These are phyloP conservation scores for Rutstroemia sp. DNA, from an alignment of 2,329 filamentous ascomycete species.

Conservation along the genomic window DNA sequence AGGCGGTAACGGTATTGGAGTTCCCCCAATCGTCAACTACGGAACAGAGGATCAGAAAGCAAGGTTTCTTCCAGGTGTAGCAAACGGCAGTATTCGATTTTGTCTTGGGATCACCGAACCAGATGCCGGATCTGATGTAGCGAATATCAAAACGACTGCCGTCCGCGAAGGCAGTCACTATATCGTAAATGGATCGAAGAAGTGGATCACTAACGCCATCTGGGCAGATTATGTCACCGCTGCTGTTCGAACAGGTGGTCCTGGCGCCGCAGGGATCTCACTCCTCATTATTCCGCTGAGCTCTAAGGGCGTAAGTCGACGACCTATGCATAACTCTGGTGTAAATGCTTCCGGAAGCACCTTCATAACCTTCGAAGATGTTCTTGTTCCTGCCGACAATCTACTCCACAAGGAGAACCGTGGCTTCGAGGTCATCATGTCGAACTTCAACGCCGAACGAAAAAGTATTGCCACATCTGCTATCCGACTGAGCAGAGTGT, in stretches of 20 bases:
- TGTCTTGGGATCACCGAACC: constrained; percentile 61
- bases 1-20: constrained; percentile 55
- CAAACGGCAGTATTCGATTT: constrained; percentile 51
- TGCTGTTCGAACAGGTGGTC: constrained; percentile 51
- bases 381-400: constrained; percentile 45
- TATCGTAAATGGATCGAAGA: constrained; percentile 60
- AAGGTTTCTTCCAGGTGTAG: constrained; percentile 51
- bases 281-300: constrained; percentile 49
- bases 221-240: constrained; percentile 56
- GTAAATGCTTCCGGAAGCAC: constrained; percentile 55
- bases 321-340: constrained; percentile 56
- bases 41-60: constrained; percentile 52
- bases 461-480: constrained; percentile 49
- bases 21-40: constrained; percentile 55
- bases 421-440: constrained; percentile 53
- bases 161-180: constrained; percentile 43
- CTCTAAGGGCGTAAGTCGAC: constrained; percentile 41
- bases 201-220: constrained; percentile 59
- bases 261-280: constrained; percentile 46
- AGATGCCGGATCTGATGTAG: constrained; percentile 55
- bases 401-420: constrained; percentile 46
- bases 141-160: constrained; percentile 55
- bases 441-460: constrained; percentile 52
- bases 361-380: constrained; percentile 49
- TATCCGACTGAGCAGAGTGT: constrained; percentile 50